These are phyloP conservation scores for Diplogelasinospora grovesii DNA, from an alignment of 495 filamentous ascomycete genomes.

Conservation along the genomic window DNA sequence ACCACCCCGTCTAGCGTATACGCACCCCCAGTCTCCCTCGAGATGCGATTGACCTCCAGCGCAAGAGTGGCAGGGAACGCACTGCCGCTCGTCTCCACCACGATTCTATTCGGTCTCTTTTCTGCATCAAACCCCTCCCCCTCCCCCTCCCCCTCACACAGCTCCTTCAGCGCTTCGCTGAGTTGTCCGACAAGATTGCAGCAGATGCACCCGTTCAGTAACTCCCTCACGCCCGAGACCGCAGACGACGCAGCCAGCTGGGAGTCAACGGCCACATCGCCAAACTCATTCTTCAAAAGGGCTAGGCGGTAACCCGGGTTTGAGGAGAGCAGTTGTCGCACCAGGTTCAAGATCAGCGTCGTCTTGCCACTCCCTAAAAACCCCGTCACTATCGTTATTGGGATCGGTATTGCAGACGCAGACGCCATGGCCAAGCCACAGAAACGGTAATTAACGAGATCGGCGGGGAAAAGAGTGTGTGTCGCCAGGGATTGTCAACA, in stretches of 20 bases:
- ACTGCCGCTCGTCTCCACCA: slow-evolving; percentile 85
- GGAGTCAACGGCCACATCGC: slow-evolving; percentile 87
- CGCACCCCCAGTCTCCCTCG: slow-evolving; percentile 49
- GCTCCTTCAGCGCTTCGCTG: slow-evolving; percentile 65
- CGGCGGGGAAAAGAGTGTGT: too few relatives aligned
- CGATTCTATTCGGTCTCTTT: slow-evolving; percentile 67
- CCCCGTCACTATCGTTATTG: slow-evolving; percentile 90
- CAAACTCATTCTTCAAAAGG: slow-evolving; percentile 97
- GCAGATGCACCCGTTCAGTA: slow-evolving; percentile 96
- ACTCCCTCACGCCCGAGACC: slow-evolving; percentile 83
- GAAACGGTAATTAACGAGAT: too few relatives aligned
- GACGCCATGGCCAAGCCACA: too few relatives aligned
- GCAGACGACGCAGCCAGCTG: slow-evolving; percentile 74
- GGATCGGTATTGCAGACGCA: too few relatives aligned
- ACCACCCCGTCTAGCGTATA: slow-evolving; percentile 87
- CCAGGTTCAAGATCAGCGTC: slow-evolving; percentile 80
- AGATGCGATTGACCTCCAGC: slow-evolving; percentile 86
- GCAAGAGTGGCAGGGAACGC: slow-evolving; percentile 87
- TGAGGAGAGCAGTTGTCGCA: slow-evolving; percentile 69
- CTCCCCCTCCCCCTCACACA: too few relatives aligned
- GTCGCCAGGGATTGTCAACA: too few relatives aligned
- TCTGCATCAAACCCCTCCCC: too few relatives aligned
- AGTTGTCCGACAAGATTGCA: slow-evolving; percentile 95
- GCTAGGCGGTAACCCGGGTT: slow-evolving; percentile 72
- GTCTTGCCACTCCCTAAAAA: slow-evolving; percentile 95